phyloP scores from a whole-genome alignment of 148 eudicot species.

The Cornus kousa region DNA sequence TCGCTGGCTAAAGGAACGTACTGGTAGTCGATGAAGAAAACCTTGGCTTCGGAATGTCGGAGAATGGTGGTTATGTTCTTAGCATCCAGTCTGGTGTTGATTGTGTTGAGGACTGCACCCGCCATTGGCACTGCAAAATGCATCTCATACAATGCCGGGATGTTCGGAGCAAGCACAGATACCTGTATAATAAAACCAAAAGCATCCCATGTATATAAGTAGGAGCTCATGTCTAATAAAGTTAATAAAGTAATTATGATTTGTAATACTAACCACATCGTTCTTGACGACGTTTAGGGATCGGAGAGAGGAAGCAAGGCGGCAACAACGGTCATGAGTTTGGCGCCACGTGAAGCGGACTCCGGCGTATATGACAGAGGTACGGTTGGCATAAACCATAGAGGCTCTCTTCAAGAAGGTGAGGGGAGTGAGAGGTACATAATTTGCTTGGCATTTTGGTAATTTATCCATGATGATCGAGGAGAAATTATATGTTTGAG shows the following conservation, averaged over 20 bases:
- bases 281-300: conserved; percentile 56
- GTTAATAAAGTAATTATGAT: too few species aligned
- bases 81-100: conserved; percentile 73
- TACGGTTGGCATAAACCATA: conserved; percentile 51
- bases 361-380: conserved; percentile 59
- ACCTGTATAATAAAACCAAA: conserved; percentile 36
- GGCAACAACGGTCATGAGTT: conserved; percentile 73
- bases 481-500: not conserved
- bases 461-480: conserved; percentile 59
- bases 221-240: too few species aligned
- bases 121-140: conserved; percentile 98
- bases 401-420: conserved; percentile 77
- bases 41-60: conserved; percentile 67
- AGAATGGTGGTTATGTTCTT: conserved; percentile 66
- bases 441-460: conserved; percentile 66
- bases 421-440: conserved; percentile 65
- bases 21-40: conserved; percentile 68
- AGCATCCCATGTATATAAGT: not conserved
- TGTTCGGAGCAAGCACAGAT: conserved; percentile 83
- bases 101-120: conserved; percentile 76
- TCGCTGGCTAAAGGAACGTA: conserved; percentile 47
- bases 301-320: conserved; percentile 73
- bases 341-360: conserved; percentile 70
- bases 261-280: conserved; percentile 50
- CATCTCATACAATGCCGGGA: conserved; percentile 88